Base-by-base conservation (phyloP, 176 grass and related monocot genomes). In the Ananas comosus region DNA sequence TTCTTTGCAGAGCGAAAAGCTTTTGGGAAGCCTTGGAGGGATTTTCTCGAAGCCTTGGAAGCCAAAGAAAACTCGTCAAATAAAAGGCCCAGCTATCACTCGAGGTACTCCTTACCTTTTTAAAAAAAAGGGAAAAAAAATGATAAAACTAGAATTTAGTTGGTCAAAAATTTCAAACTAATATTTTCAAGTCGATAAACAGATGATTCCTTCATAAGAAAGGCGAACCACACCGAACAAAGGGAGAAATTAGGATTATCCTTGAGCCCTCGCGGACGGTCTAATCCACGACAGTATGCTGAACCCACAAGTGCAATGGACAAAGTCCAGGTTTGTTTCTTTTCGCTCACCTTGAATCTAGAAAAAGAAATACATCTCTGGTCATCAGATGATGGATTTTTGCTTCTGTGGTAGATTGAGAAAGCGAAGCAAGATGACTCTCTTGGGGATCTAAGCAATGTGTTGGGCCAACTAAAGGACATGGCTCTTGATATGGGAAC, bases 401-500 rank as follows among this genome's bases (percentile, higher is more conserved):
- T 42, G 4, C 25, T 42, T 63, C 13, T 78, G 9, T 70, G n/a
- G 75, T 69, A 78, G 75, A 12, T 69, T 50, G 75, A 78, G 53
- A 78, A 78, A 67, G 13, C 16, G 0, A 79, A 77, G 27, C 66
- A 70, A 42, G 75, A 78, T 51, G 75, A 78, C 13, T 13, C 12
- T n/a, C 68, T 72, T 48, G 13, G 22, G 48, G 59, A 79, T 65
- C 24, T 72, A 53, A 66, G 68, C 11, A n/a, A 72, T 56, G 77
- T 72, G 8, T 24, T 79, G 58, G 68, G 68, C 13, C 68, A 79
- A 50, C 69, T 72, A 3, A 79, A 79, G 49, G 77, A 27, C 61
- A 57, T 79, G 68, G 77, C 77, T 72, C 22, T 79, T 49, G 77
- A 53, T 9, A 79, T 79, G 76, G 76, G 75, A 24, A 51, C 68